These are phyloP conservation scores for Septoria petroselini DNA, from an alignment of 2,329 filamentous ascomycete species.

Conservation along the genomic window DNA sequence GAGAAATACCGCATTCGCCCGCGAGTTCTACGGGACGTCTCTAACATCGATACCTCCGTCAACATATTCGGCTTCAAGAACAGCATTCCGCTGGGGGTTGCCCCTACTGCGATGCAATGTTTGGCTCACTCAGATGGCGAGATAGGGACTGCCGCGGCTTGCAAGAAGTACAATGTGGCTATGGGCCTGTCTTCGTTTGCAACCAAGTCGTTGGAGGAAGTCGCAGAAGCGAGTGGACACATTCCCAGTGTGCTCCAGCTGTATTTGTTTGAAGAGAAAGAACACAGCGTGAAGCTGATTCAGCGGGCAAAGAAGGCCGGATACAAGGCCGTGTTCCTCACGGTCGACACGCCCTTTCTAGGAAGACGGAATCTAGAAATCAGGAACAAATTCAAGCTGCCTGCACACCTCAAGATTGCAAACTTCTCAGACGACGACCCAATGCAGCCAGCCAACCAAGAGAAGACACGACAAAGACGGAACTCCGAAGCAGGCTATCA, in stretches of 20 bases:
- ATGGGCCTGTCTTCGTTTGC: constrained; percentile 54
- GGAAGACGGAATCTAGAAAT: constrained; percentile 55
- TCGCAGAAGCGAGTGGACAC: constrained; percentile 43
- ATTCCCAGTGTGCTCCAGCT: constrained; percentile 55
- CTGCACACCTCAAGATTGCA: constrained; percentile 37
- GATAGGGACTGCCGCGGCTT: constrained; percentile 50
- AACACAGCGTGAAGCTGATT: constrained; percentile 45
- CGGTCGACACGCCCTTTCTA: constrained; percentile 56
- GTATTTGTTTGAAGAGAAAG: constrained; percentile 54
- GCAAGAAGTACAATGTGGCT: constrained; percentile 43
- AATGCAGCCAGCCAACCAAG: constrained; percentile 19
- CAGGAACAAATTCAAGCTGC: constrained; percentile 51
- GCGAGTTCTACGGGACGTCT: constrained; percentile 44
- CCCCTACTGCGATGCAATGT: constrained; percentile 54
- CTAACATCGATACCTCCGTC: constrained; percentile 42
- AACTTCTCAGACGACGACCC: constrained; percentile 36
- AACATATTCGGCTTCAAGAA: constrained; percentile 47
- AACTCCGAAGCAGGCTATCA: constrained; percentile 16
- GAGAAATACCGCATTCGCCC: constrained; percentile 45
- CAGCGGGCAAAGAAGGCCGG: constrained; percentile 41
- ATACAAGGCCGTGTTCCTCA: constrained; percentile 56
- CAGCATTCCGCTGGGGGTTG: constrained; percentile 53
- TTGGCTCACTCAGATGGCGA: constrained; percentile 55
- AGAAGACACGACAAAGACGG: constrained; percentile 4
- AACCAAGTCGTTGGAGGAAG: constrained; percentile 52